Base-by-base conservation (phyloP, 139 green algal genomes). In the Tetratostichococcus sp. region DNA sequence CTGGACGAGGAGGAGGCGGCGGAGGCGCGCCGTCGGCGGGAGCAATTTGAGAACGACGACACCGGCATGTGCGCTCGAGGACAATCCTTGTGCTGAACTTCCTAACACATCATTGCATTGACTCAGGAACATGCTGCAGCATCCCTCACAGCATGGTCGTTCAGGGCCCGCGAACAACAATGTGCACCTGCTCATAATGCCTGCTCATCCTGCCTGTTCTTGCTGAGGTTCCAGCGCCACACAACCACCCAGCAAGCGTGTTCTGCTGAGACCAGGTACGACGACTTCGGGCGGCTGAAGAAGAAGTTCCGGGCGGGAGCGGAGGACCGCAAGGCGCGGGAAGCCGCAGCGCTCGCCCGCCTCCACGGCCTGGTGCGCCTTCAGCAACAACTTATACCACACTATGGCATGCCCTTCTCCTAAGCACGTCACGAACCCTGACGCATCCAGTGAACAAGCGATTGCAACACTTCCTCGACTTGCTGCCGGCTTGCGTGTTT, bases 251-350 rank as follows among this genome's bases (percentile, higher is more conserved):
- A 26, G 50, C 50, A 62, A 5, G 11, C 19, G 14, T 62, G 39
- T 17, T 28, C 50, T 77, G 28, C 34, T 30, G 39, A 23, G 50
- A 4, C 31, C 80, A 94, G 86, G 75, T 95, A 90, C 59, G 90
- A 95, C 69, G 90, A 95, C 80, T 95, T 91, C 84, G 90, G 90
- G 23, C 84, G 90, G 32, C 70, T 89, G 2, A 93, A 93, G 82
- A 84, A 86, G 73, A 90, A 88, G 75, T 75, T 81, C 59, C 35
- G 77, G 4, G 42, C 42, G 21, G 62, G 65, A 34, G 82, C 82
- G 42, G 81, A 83, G 28, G 86, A 94, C 81, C 76, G 83, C 4
- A 82, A 78, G 32, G 83, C 83, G 1, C 79, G 90, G 0, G 90
- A 95, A 77, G 75, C 75, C 59, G 90, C 90, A n/a, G 90, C 90